Base-by-base conservation (phyloP, 352 stramenopile species). In the Peronospora belbahrii region DNA sequence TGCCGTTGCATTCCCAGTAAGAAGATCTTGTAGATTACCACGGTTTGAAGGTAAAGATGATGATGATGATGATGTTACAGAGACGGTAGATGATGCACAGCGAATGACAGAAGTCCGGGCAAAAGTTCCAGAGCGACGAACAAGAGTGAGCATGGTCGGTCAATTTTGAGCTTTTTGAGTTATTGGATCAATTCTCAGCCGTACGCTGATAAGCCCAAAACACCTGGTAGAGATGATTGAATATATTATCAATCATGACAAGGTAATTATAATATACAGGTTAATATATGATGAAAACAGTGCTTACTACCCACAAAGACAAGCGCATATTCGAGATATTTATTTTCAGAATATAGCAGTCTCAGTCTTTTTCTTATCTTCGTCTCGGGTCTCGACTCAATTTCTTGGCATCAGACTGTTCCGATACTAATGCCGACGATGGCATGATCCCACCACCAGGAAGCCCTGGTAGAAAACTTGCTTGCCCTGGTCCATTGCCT, bases 11-110 rank as follows among this genome's bases (percentile, higher is more conserved):
- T 88, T 86, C 45, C 75, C 74, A 0, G 45, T 59, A 25, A 92
- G 41, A 25, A 92, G 66, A 19, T 92, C 78, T 59, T 70, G 70
- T 42, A 92, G 67, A 58, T 70, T 85, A 50, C 72, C 75, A 34
- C 74, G 75, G 44, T 88, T 61, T 15, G 68, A 53, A 17, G 65
- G 48, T 17, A 58, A 17, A 15, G 58, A 38, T 17, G 66, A 45
- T 18, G 58, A 38, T 17, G 66, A 45, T 18, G 56, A 57, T 6
- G 52, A 55, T 0, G 67, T 50, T 32, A 38, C 17, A 2, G 58
- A 35, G 6, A 49, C 33, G 17, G 20, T 60, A 18, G 62, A 54
- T 19, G 58, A 73, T 24, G 40, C 62, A 44, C 48, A 57, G 28
- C 63, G 63, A 32, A 42, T 37, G 34, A 49, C 48, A 6, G 52